Conservation (phyloP, 1,139 yeast genomes). For the Suhomyces panamericanus region DNA sequence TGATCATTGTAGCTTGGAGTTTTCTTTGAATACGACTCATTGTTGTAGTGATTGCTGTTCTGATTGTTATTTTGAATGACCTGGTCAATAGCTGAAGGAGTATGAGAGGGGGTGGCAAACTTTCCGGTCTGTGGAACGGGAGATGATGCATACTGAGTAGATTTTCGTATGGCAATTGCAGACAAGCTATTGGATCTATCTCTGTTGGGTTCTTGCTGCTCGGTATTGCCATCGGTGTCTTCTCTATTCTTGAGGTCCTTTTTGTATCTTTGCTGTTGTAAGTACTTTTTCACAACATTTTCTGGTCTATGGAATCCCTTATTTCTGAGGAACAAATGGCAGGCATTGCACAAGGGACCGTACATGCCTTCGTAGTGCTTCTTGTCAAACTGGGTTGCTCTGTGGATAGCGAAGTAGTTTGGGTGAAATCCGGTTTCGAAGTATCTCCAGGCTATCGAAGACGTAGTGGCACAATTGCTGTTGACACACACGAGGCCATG, state of each 20-base stretch:
- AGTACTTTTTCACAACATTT: conserved; percentile 48
- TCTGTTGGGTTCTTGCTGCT: conserved; percentile 6
- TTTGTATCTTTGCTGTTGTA: conserved; percentile 48
- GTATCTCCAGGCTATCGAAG: conserved; percentile 49
- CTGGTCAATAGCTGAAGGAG: conserved; percentile 47
- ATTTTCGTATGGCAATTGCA: conserved; percentile 21
- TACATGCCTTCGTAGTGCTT: conserved; percentile 50
- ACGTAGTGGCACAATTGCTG: conserved; percentile 42
- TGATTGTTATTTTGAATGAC: conserved; percentile 31
- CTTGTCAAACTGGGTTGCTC: conserved; percentile 43
- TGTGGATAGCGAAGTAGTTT: conserved; percentile 39
- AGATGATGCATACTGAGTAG: conserved; percentile 28
- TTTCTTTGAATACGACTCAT: conserved; percentile 13
- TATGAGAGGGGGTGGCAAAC: conserved; percentile 45
- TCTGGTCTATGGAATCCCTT: conserved; percentile 56
- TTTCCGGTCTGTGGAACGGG: conserved; percentile 27
- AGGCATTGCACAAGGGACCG: conserved; percentile 54
- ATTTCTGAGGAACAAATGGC: conserved; percentile 47
- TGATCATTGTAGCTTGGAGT: conserved; percentile 43
- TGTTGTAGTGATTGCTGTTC: conserved; percentile 9
- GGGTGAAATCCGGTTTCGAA: conserved; percentile 46
- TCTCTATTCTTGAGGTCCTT: conserved; percentile 34
- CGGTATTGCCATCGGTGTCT: conserved; percentile 9
- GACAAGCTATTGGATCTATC: conserved; percentile 18
- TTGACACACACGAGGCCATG: conserved; percentile 48